Base-by-base conservation (phyloP, 495 filamentous ascomycete species). In the Neurospora pannonica region DNA sequence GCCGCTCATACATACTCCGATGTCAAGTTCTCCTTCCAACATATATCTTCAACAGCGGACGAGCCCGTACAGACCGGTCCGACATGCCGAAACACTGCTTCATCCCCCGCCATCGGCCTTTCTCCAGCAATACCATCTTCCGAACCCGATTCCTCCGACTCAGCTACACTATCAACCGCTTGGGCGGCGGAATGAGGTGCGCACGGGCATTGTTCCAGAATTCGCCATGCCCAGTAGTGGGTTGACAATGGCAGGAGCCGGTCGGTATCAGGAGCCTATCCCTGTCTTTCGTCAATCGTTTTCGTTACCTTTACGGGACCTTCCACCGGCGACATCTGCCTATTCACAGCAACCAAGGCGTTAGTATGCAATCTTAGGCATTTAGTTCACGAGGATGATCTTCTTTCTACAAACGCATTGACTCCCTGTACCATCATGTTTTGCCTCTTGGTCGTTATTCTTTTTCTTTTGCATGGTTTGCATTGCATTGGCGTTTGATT, bases 151-250 rank as follows among this genome's bases (percentile, higher is more conserved):
- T 3, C 77, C 80, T 28, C 92, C 80, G 85, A 93, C 76, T 60
- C 93, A 97, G 83, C 97, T 99, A 94, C 96, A 97, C 78, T 99
- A 98, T 76, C 95, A 97, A 77, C 93, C 95, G 5, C 83, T 99
- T 10, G 92, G 93, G 4, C 93, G 93, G 78, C 87, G 89, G 4
- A 88, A 91, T 71, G 93, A 97, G 74, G 88, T 91, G 71, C 91
- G 92, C 73, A 92, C 92, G 5, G 96, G 96, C 19, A 88, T 93
- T 36, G 87, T 99, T 13, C 96, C 96, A 15, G 95, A 97, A 70
- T 89, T 86, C 72, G 76, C 78, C 43, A 76, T 78, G 74, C 72
- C 70, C 31, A 39, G 73, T n/a, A 46, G 67, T 19, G 77, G 74
- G 24, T 31, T 67, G 54, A 67, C 54, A 67, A 67, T 67, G 54